A percentile compares a stretch with the other conserved stretches of the same genome.
These are phyloP conservation scores for Xenoacremonium recifei DNA, from an alignment of 2,329 filamentous ascomycete species.

Conservation along the genomic window DNA sequence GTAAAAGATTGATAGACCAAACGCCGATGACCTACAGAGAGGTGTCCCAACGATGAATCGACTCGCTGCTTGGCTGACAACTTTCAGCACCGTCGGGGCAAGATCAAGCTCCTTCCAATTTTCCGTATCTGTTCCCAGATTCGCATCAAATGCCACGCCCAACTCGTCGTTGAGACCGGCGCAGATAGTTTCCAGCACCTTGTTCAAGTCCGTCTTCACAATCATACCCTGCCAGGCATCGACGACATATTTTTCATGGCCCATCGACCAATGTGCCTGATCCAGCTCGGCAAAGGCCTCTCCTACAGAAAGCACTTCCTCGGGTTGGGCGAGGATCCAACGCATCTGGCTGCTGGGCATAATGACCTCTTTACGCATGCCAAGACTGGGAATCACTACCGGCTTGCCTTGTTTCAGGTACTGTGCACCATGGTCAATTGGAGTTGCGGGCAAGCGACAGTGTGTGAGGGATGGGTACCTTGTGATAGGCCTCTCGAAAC, in stretches of 20 bases:
- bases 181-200: constrained; percentile 32
- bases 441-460: not conserved
- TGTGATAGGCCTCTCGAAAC: constrained; percentile 30
- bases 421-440: constrained; percentile 18
- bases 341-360: constrained; percentile 38
- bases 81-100: constrained; percentile 19
- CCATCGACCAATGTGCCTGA: constrained; percentile 36
- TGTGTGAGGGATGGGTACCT: constrained; percentile 15
- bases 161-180: constrained; percentile 35
- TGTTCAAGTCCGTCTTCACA: constrained; percentile 36
- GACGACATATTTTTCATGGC: constrained; percentile 29
- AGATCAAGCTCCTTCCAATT: constrained; percentile 35
- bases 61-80: constrained; percentile 30
- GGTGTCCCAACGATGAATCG: constrained; percentile 32
- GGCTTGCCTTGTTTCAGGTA: constrained; percentile 41
- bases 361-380: constrained; percentile 39
- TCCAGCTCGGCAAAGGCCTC: constrained; percentile 39
- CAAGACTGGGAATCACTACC: constrained; percentile 40
- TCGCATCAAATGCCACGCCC: constrained; percentile 30
- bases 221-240: constrained; percentile 36
- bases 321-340: constrained; percentile 40
- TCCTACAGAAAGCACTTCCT: constrained; percentile 31
- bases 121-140: constrained; percentile 32
- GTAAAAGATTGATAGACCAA: not conserved
- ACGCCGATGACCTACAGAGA: constrained; percentile 29